Evolutionary conservation across 2,329 filamentous ascomycete genomes (phyloP).

Genomic region (Fusarium burgessii): DNA sequence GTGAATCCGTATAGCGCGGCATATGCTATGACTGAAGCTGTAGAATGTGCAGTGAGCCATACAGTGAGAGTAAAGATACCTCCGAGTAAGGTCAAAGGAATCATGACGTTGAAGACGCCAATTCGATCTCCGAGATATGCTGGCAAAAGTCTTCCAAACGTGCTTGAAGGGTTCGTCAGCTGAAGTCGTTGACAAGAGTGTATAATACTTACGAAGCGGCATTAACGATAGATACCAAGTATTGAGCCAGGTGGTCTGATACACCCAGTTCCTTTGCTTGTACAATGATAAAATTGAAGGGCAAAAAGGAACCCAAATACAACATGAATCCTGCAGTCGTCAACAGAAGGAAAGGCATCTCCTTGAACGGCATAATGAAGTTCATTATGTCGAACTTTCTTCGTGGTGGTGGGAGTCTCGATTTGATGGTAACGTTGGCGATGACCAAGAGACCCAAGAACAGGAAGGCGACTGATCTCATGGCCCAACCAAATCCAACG

Average conservation of each 20-base stretch:
- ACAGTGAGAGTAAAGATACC: slow-evolving; percentile 47
- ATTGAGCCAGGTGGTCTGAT: slow-evolving; percentile 47
- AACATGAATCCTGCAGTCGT: slow-evolving; percentile 49
- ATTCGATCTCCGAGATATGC: slow-evolving; percentile 52
- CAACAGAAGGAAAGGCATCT: slow-evolving; percentile 6
- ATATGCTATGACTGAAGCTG: slow-evolving; percentile 47
- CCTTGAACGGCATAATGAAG: slow-evolving; percentile 10
- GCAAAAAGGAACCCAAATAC: slow-evolving; percentile 51
- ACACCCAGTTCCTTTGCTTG: slow-evolving; percentile 50
- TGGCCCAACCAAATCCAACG: slow-evolving; percentile 56
- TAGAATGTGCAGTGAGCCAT: slow-evolving; percentile 50
- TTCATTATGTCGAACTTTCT: background rate
- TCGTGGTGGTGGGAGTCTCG: slow-evolving; percentile 35
- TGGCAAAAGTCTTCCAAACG: slow-evolving; percentile 52
- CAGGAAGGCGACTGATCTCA: slow-evolving; percentile 55
- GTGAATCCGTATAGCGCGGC: slow-evolving; percentile 52
- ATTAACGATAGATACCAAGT: slow-evolving; percentile 55
- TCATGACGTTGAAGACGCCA: slow-evolving; percentile 57
- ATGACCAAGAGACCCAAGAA: slow-evolving; percentile 51
- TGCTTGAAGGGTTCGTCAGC: slow-evolving; percentile 17
- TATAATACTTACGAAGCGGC: slow-evolving; percentile 42
- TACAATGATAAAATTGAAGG: slow-evolving; percentile 54
- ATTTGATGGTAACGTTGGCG: slow-evolving; percentile 49
- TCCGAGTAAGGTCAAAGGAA: slow-evolving; percentile 57
- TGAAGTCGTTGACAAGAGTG: fast-evolving